A percentile compares a stretch with the other conserved stretches of the same genome.
phyloP scores from a whole-genome alignment of 305 asterid species.

The Petunia hybrid region DNA sequence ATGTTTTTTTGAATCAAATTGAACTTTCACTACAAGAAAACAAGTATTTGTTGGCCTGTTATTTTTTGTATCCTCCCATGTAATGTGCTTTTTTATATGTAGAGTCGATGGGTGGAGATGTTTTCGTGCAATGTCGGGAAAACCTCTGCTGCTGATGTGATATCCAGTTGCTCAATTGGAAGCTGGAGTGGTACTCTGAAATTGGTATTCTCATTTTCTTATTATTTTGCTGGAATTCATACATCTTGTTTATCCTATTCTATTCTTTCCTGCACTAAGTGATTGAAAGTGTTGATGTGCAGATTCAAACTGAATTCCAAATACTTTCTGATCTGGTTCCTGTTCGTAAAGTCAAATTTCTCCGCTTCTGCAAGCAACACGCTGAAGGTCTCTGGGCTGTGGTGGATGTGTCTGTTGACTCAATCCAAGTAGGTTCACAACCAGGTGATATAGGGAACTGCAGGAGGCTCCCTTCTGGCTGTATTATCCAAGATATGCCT shows the following conservation, averaged over 20 bases:
- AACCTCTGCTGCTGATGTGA: constrained; percentile 49
- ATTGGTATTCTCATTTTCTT: constrained; percentile 50
- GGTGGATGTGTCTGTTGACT: constrained; percentile 67
- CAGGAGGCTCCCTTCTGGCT: constrained; percentile 77
- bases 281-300: constrained; percentile 36
- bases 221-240: background rate
- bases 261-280: background rate
- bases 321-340: constrained; percentile 64
- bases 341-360: constrained; percentile 53
- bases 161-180: constrained; percentile 50
- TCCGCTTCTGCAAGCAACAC: constrained; percentile 76
- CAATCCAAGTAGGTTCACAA: constrained; percentile 42
- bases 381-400: constrained; percentile 65
- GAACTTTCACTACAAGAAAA: background rate
- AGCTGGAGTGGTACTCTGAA: constrained; percentile 52
- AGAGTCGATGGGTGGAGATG: constrained; percentile 63
- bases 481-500: constrained; percentile 59
- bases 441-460: constrained; percentile 40
- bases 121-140: constrained; percentile 60
- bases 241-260: background rate
- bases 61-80: background rate
- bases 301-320: constrained; percentile 76
- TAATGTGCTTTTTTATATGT: background rate
- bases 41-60: background rate
- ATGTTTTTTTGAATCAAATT: background rate